Base-by-base conservation (phyloP, 2,329 filamentous ascomycete genomes). In the Epichloe gansuensis region DNA sequence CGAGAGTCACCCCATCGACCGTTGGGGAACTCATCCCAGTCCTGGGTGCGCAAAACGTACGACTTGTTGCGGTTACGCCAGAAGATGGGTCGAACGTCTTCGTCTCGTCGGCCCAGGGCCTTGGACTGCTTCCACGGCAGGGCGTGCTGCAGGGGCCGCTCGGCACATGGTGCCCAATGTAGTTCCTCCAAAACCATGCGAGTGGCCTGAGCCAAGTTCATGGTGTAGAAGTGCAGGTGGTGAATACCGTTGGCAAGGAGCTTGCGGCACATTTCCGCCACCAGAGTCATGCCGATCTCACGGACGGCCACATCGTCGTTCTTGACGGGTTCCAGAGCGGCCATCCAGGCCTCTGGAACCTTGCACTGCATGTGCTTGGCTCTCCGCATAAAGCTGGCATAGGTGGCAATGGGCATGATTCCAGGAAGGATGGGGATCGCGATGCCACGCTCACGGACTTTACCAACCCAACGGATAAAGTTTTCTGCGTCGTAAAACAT, bases 401-500 rank as follows among this genome's bases (percentile, higher is more conserved):
- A 93, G 4, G 93, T 98, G 56, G 89, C 88, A 61, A 98, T 97
- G 53, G 72, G 67, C 85, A 94, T 91, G 64, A 91, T 91, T 25
- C 89, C 89, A 3, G 87, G 86, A 47, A 94, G 79, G 58, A 95
- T 93, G 15, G 87, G 87, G 35, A 93, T 75, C 27, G 73, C 83
- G 63, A 98, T 91, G 47, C 93, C 93, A 62, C 81, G 83, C 50
- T 84, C 88, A 48, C 90, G 85, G 54, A 91, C 89, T 66, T 87
- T 93, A 59, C 80, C 75, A 39, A 94, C 86, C 93, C 93, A 98
- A 50, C 83, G 79, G 51, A 97, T 71, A 70, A 98, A 98, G 65
- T 93, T 91, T 63, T 98, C 91, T 48, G 82, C 90, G 63, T 98
- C 91, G 74, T 98, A 98, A 71, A 97, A 97, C 93, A 98, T 98